Percentiles rank a stretch among this genome's conserved stretches.
Evolutionary conservation across 306 rosid genomes (phyloP).

Genomic region (Biancaea sappan): DNA sequence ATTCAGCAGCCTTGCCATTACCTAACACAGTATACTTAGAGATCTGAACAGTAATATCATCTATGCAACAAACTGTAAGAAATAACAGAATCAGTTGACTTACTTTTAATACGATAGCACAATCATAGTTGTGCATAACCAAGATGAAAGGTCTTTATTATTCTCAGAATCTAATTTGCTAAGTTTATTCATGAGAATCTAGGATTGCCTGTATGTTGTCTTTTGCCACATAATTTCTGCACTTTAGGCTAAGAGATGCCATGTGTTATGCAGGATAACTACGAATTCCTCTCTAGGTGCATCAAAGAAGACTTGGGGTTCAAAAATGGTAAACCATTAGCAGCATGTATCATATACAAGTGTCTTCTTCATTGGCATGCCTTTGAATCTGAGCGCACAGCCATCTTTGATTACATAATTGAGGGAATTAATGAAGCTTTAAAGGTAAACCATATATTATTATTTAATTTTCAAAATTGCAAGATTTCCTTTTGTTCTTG

Average conservation of each 20-base stretch:
- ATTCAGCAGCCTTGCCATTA: slow-evolving; percentile 14
- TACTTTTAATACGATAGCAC: slow-evolving; percentile 6
- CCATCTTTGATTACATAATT: slow-evolving; percentile 87
- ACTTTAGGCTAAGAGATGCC: slow-evolving; percentile 17
- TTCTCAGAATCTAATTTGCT: slow-evolving; percentile 4
- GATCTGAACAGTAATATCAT: slow-evolving; percentile 3
- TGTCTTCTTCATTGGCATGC: slow-evolving; percentile 99
- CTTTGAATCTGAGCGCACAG: slow-evolving; percentile 94
- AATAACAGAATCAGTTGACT: not conserved
- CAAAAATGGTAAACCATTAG: slow-evolving; percentile 81
- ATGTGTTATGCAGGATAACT: slow-evolving; percentile 72
- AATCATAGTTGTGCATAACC: not conserved
- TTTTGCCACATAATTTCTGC: slow-evolving; percentile 13
- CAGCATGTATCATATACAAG: slow-evolving; percentile 82
- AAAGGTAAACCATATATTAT: slow-evolving; percentile 56
- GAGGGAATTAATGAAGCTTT: slow-evolving; percentile 85
- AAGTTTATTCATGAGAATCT: slow-evolving; percentile 15
- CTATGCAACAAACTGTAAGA: not conserved
- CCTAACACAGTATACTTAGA: not conserved
- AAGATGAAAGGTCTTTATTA: not conserved
- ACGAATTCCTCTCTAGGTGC: slow-evolving; percentile 82
- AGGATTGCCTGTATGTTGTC: slow-evolving; percentile 7
- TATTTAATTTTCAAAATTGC: not conserved
- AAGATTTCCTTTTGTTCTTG: not conserved
- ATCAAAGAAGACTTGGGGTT: slow-evolving; percentile 88